Evolutionary conservation across 1,284 basidiomycete species (phyloP).

Genomic region (Trichosporon faecale): DNA sequence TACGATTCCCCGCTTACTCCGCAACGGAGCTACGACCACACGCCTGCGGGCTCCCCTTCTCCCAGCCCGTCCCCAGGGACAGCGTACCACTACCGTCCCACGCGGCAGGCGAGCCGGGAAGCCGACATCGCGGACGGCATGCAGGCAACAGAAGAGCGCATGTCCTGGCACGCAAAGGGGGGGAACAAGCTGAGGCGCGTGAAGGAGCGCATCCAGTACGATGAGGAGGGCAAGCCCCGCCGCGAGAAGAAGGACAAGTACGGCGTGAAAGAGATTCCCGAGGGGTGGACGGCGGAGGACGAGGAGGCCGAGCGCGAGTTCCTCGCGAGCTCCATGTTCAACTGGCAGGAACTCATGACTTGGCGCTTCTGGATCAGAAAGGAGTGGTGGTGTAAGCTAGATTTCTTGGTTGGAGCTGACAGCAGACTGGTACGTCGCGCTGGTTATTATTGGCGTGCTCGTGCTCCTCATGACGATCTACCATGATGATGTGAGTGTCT

Average conservation of each 20-base stretch:
- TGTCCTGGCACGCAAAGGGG: neutral
- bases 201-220: neutral
- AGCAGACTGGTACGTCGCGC: conserved; percentile 58
- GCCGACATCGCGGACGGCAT: neutral
- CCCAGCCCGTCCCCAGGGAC: neutral
- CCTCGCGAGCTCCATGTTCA: conserved; percentile 51
- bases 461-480: conserved; percentile 64
- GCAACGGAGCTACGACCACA: neutral
- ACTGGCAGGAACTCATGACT: conserved; percentile 54
- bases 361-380: conserved; percentile 58
- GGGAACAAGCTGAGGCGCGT: conserved; percentile 6
- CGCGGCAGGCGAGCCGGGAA: neutral
- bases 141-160: neutral
- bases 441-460: conserved; percentile 53
- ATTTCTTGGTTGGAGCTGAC: conserved; percentile 12
- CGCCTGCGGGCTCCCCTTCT: neutral
- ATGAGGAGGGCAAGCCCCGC: conserved; percentile 1
- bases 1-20: neutral
- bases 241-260: conserved; percentile 22
- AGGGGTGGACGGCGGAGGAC: conserved; percentile 47
- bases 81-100: neutral
- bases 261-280: conserved; percentile 18
- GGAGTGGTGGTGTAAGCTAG: conserved; percentile 57
- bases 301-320: conserved; percentile 47
- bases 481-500: conserved; percentile 52